Evolutionary conservation across 139 green algal species (phyloP).

Genomic region (Micractinium sp.): DNA sequence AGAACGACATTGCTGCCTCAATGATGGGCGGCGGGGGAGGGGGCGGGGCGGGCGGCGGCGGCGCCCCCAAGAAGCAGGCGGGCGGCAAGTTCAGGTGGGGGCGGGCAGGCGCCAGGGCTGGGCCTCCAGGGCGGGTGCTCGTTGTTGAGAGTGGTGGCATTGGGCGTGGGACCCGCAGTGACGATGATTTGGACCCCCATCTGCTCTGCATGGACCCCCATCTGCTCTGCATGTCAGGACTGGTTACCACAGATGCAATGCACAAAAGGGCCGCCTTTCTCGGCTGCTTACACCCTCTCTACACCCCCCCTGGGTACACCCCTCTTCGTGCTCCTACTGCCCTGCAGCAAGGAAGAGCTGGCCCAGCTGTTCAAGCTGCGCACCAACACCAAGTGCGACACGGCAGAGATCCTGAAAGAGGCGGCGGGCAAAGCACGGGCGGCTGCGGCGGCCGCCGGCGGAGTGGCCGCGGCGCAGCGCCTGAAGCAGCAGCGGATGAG

Average conservation of each 20-base stretch:
- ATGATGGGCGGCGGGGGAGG: constrained; percentile 33
- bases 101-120: too few relatives aligned
- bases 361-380: constrained; percentile 73
- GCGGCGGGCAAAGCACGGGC: background rate
- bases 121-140: too few relatives aligned
- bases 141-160: too few relatives aligned
- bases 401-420: constrained; percentile 57
- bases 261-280: background rate
- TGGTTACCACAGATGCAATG: too few relatives aligned
- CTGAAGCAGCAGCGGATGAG: background rate
- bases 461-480: background rate
- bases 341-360: constrained; percentile 69
- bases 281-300: background rate
- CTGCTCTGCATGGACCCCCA: too few relatives aligned
- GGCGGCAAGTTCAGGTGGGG: too few relatives aligned
- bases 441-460: background rate
- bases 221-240: background rate
- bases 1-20: constrained; percentile 67
- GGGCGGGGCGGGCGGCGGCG: constrained; percentile 11
- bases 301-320: too few relatives aligned
- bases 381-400: constrained; percentile 66
- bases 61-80: background rate
- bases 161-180: too few relatives aligned
- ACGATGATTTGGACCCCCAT: too few relatives aligned
- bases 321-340: background rate